Conservation (phyloP, 2,329 filamentous ascomycete species). For the Xylariaceae sp. region DNA sequence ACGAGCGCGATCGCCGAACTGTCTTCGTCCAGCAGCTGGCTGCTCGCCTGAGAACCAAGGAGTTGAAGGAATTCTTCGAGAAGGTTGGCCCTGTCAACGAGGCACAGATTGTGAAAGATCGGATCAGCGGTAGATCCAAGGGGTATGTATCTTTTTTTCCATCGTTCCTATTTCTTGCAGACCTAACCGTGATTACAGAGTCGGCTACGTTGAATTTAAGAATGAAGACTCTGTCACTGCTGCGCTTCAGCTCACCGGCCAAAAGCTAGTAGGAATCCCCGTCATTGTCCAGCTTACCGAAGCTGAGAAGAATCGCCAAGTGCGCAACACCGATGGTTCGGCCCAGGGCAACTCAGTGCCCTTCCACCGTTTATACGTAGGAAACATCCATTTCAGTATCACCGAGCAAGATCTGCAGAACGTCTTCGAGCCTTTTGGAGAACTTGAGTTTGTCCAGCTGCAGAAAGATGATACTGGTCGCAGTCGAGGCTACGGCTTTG, state of each 20-base stretch:
- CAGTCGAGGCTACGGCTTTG: constrained; percentile 95
- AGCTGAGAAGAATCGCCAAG: constrained; percentile 98
- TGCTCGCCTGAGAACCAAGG: constrained; percentile 84
- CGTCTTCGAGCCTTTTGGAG: constrained; percentile 96
- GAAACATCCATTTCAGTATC: constrained; percentile 99
- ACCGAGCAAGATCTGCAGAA: constrained; percentile 93
- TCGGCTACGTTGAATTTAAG: constrained; percentile 99
- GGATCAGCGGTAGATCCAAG: constrained; percentile 94
- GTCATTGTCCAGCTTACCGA: constrained; percentile 98
- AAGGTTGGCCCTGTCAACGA: constrained; percentile 93
- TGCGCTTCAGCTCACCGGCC: constrained; percentile 96
- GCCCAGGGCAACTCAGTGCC: constrained; percentile 79
- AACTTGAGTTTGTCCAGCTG: constrained; percentile 94
- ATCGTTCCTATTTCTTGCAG: background rate
- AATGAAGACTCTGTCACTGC: constrained; percentile 89
- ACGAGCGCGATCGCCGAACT: constrained; percentile 93
- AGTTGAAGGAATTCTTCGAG: constrained; percentile 93
- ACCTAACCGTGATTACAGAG: constrained; percentile 51
- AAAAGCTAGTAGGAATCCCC: constrained; percentile 96
- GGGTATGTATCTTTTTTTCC: constrained; percentile 59
- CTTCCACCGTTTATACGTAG: constrained; percentile 97
- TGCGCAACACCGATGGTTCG: constrained; percentile 71
- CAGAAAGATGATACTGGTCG: constrained; percentile 92
- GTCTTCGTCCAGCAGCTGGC: constrained; percentile 99
- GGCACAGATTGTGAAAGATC: constrained; percentile 97